Percentiles rank a stretch among this genome's conserved stretches.
phyloP scores from a whole-genome alignment of 768 basidiomycete genomes.

The Psilocybe cyanescens region DNA sequence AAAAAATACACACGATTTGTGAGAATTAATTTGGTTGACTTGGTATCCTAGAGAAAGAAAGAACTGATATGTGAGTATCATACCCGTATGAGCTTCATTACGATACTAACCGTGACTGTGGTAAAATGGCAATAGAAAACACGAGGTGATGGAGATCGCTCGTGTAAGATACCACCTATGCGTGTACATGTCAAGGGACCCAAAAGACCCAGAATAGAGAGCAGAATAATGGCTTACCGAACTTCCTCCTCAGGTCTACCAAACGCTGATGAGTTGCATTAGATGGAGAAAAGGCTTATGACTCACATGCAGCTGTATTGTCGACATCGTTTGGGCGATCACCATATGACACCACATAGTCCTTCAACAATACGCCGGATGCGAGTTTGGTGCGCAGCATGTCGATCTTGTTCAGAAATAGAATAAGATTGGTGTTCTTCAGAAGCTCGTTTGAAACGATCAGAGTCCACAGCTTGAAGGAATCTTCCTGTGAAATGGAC shows the following conservation, averaged over 20 bases:
- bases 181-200: background rate
- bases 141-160: conserved; percentile 46
- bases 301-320: conserved; percentile 67
- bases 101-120: conserved; percentile 58
- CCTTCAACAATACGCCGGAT: conserved; percentile 63
- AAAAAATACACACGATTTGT: conserved; percentile 38
- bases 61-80: conserved; percentile 10
- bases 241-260: conserved; percentile 47
- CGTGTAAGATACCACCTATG: conserved; percentile 44
- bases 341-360: conserved; percentile 75
- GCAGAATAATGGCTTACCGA: conserved; percentile 33
- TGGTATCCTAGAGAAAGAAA: conserved; percentile 48
- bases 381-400: conserved; percentile 69
- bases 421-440: conserved; percentile 70
- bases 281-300: conserved; percentile 2
- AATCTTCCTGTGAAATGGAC: conserved; percentile 63
- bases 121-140: conserved; percentile 72
- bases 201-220: background rate
- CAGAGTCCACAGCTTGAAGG: conserved; percentile 74
- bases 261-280: conserved; percentile 8
- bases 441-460: conserved; percentile 76
- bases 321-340: conserved; percentile 73
- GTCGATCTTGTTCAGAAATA: conserved; percentile 86
- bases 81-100: background rate
- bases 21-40: conserved; percentile 58